Percentiles rank a stretch among this genome's conserved stretches.
These are phyloP conservation scores for Talaromyces thailandensis DNA, from an alignment of 495 filamentous ascomycete genomes.

Conservation along the genomic window DNA sequence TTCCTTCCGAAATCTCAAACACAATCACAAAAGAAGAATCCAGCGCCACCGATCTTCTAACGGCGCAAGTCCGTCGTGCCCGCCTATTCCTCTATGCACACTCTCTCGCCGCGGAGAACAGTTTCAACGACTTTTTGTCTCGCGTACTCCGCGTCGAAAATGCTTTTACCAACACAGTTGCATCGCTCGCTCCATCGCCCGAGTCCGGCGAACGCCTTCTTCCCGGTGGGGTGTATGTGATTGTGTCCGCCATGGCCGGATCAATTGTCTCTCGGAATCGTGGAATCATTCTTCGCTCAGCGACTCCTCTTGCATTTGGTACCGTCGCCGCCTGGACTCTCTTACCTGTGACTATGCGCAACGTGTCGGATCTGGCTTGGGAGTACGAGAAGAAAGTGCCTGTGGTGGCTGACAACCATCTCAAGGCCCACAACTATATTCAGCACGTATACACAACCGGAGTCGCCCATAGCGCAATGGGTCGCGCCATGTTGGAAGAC, in stretches of 20 bases:
- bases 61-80: constrained; percentile 66
- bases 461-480: constrained; percentile 60
- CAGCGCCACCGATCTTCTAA: constrained; percentile 85
- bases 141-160: constrained; percentile 69
- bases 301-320: constrained; percentile 62
- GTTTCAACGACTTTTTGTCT: constrained; percentile 68
- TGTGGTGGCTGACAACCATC: constrained; percentile 66
- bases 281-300: constrained; percentile 64
- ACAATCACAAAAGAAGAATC: constrained; percentile 40
- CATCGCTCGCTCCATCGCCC: constrained; percentile 73
- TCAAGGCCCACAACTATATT: constrained; percentile 53
- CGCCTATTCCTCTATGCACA: constrained; percentile 76
- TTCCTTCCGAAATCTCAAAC: constrained; percentile 13
- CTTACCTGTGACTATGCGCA: constrained; percentile 70
- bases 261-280: constrained; percentile 81
- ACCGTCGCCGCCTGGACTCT: constrained; percentile 65
- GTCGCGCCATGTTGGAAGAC: constrained; percentile 64
- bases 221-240: constrained; percentile 79
- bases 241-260: constrained; percentile 87
- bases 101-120: constrained; percentile 61
- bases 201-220: constrained; percentile 76
- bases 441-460: constrained; percentile 61
- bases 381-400: constrained; percentile 82
- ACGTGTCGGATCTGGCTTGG: constrained; percentile 78
- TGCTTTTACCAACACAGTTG: constrained; percentile 70